phyloP scores from a whole-genome alignment of 2,329 filamentous ascomycete species.

The Fusarium cyanostomum region DNA sequence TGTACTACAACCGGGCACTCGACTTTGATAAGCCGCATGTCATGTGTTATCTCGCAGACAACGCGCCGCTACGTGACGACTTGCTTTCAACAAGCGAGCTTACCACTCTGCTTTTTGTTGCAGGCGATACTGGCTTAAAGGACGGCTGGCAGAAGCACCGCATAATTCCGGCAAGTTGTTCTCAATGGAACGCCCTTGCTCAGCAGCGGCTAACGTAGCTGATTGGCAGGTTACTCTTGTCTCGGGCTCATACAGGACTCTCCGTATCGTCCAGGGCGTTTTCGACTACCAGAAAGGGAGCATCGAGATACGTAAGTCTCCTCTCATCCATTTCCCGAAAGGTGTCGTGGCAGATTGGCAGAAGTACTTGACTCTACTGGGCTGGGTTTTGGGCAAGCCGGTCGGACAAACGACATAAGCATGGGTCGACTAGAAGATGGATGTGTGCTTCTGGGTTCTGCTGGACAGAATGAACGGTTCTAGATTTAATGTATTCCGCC shows the following conservation, averaged over 20 bases:
- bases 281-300: neutral
- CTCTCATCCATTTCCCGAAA: neutral
- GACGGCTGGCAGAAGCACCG: neutral
- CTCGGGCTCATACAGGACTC: neutral
- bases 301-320: neutral
- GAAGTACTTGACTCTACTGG: neutral
- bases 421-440: neutral
- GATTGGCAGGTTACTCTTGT: neutral
- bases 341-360: neutral
- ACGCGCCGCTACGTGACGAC: neutral
- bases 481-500: no score
- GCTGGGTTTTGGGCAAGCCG: neutral
- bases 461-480: no score
- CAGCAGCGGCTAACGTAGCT: neutral
- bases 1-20: neutral
- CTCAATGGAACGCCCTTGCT: neutral
- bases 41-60: neutral
- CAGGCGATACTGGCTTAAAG: neutral
- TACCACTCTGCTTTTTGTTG: neutral
- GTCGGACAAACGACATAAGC: neutral
- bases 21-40: neutral
- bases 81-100: neutral
- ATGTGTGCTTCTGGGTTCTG: neutral
- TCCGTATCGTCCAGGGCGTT: neutral
- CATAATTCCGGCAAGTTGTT: neutral